Evolutionary conservation across 2,329 filamentous ascomycete genomes (phyloP), one percentile per base, ranked within the genome.

Genomic region (Nannizzia gypsea): DNA sequence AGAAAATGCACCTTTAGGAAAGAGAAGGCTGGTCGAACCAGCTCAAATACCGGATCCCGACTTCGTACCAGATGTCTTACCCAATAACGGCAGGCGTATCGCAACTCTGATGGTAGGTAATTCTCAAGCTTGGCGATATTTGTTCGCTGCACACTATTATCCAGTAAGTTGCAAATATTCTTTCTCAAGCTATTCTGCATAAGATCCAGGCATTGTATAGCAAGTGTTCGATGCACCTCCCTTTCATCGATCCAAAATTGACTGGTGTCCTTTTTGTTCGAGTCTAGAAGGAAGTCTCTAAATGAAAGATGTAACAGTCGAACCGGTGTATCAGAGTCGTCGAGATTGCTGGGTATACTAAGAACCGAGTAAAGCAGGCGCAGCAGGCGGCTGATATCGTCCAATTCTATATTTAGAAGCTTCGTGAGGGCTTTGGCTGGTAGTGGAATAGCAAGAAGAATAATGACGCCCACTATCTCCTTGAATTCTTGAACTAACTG

Each of bases 211-310:
- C 70, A 73, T 56, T 52, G 46, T 58, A 44, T 59, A 13, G 64
- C 66, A 22, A 74, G 60, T 38, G 61, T 62, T 58, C 64, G 24
- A 56, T 74, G 67, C 57, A 66, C 65, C 11, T 59, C 36, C 59
- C 64, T 67, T 63, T 70, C 64, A 50, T 74, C 59, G 61, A 69
- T 66, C 64, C 67, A 63, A 66, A 70, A 68, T 44, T 4, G 8
- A 9, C 13, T 31, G 22, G 5, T 57, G 6, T 57, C 38, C 17
- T 17, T 28, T 9, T 13, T 26, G 6, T 48, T 28, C 22, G 59
- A 58, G 26, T 66, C 54, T 34, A 69, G 64, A 8, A 70, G 65
- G 26, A 68, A 70, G 58, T 71, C 66, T 17, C 65, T 63, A 60
- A 70, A 70, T 50, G 66, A 69, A 60, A 64, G 63, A 58, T 66